Base-by-base conservation (phyloP, 139 green algal species). In the Chlorella sp. region DNA sequence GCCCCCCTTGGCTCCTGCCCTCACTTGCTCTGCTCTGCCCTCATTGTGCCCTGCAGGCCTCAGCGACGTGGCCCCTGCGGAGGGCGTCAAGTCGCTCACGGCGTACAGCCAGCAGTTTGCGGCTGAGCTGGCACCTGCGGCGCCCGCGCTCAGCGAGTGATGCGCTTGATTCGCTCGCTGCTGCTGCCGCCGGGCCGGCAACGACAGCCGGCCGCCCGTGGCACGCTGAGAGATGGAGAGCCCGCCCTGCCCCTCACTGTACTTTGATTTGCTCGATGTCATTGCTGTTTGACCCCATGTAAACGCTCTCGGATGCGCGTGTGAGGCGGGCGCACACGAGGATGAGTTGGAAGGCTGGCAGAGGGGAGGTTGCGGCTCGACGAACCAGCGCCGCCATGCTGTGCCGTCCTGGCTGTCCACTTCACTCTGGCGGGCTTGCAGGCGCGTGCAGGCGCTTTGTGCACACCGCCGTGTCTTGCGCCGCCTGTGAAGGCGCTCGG, bases 91-190 rank as follows among this genome's bases (percentile, higher is more conserved):
- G 63, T 18, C 72, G 2, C 67, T 90, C 23, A 60, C 74, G 21
- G 86, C 70, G 3, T 90, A 90, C 57, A 65, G 18, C 20, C 39
- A 55, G 34, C 18, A 78, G 81, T 90, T 90, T 30, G 26, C 86
- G 13, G 32, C 36, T 17, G 81, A 87, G 72, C 20, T 87, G 16
- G 39, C 39, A 1, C 20, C n/a, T 11, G 47, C 83, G 21, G 47
- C 83, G 0, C 64, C 80, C 30, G 80, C 38, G 20, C 55, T 30
- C 56, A 80, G 68, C 68, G 70, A 80, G 44, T 80, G 71, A 80
- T 36, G 18, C 26, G 4, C 4, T 32, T 68, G 28, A 51, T 34
- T 75, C 69, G 21, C 34, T 55, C 69, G 51, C 51, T 21, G 51
- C 51, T 21, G 51, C 51, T 21, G 51, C 44, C n/a, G 51, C 51